Percentiles rank a stretch among this genome's conserved stretches.
phyloP scores from a whole-genome alignment of 768 basidiomycete species.

The Hemileccinum impolitum region DNA sequence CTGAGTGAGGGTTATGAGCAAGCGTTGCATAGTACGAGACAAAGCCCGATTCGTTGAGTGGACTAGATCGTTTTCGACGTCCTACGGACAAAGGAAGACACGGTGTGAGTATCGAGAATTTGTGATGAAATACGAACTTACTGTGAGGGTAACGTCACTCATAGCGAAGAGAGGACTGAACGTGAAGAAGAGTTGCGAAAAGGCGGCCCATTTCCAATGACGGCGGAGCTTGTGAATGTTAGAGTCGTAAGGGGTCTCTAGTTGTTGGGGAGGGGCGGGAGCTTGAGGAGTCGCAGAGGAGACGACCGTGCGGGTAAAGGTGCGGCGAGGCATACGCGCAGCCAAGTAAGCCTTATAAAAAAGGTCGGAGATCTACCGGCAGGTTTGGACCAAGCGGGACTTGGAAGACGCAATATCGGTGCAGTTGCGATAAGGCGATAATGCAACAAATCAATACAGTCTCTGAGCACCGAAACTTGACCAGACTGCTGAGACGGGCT shows the following conservation, averaged over 20 bases:
- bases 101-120: not conserved
- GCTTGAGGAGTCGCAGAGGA: constrained; percentile 30
- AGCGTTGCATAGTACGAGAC: constrained; percentile 69
- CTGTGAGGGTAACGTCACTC: constrained; percentile 64
- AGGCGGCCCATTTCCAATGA: constrained; percentile 92
- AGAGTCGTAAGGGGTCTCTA: constrained; percentile 29
- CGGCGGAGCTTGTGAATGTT: constrained; percentile 58
- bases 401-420: constrained; percentile 15
- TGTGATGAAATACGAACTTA: constrained; percentile 32
- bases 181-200: constrained; percentile 86
- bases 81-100: constrained; percentile 40
- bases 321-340: constrained; percentile 57
- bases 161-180: constrained; percentile 73
- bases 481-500: constrained; percentile 9
- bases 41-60: constrained; percentile 56
- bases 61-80: constrained; percentile 74
- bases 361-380: constrained; percentile 36
- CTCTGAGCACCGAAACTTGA: constrained; percentile 9
- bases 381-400: constrained; percentile 21
- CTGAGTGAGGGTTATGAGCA: constrained; percentile 72
- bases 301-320: constrained; percentile 38
- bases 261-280: constrained; percentile 24
- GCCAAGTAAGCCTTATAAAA: constrained; percentile 34
- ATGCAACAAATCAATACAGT: constrained; percentile 20
- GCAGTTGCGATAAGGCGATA: constrained; percentile 19